A percentile compares a stretch with the other conserved stretches of the same genome.
Conservation (phyloP, 1,139 yeast species). For the Candida albicans region DNA sequence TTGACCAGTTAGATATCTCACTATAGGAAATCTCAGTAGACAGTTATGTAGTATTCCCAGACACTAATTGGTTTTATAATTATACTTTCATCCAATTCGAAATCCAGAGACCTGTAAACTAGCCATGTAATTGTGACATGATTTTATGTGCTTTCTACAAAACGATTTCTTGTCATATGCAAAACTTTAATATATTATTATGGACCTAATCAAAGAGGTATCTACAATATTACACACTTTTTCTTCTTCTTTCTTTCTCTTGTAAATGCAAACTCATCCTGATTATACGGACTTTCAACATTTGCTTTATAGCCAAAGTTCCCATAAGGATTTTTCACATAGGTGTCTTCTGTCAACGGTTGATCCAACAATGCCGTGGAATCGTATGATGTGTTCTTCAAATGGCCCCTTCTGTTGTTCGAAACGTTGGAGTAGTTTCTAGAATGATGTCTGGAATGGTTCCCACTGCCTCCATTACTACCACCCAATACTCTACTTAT, state of each 20-base stretch:
- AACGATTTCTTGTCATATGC: no score
- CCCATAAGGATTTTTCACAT: slow-evolving; percentile 35
- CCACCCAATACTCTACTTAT: slow-evolving; percentile 30
- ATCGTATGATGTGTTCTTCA: slow-evolving; percentile 38
- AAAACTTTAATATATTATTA: no score
- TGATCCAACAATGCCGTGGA: slow-evolving; percentile 39
- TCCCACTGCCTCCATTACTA: slow-evolving; percentile 10
- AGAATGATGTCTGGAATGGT: slow-evolving; percentile 19
- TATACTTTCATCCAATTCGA: no score
- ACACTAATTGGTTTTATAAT: no score
- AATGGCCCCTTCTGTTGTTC: slow-evolving; percentile 32
- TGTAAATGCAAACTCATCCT: slow-evolving; percentile 47
- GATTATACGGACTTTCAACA: slow-evolving; percentile 27
- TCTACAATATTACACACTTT: slow-evolving; percentile 36
- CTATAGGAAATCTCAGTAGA: no score
- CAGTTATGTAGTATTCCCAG: no score
- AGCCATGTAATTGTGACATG: no score
- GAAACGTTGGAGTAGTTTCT: slow-evolving; percentile 24
- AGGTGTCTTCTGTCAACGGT: slow-evolving; percentile 40
- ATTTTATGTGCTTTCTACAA: no score
- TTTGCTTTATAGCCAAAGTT: slow-evolving; percentile 18
- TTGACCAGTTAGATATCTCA: no score
- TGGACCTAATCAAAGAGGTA: neutral
- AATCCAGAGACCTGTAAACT: no score
- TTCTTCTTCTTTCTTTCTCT: slow-evolving; percentile 32